phyloP scores from a whole-genome alignment of 306 rosid genomes.

The Prunus fruticosa region DNA sequence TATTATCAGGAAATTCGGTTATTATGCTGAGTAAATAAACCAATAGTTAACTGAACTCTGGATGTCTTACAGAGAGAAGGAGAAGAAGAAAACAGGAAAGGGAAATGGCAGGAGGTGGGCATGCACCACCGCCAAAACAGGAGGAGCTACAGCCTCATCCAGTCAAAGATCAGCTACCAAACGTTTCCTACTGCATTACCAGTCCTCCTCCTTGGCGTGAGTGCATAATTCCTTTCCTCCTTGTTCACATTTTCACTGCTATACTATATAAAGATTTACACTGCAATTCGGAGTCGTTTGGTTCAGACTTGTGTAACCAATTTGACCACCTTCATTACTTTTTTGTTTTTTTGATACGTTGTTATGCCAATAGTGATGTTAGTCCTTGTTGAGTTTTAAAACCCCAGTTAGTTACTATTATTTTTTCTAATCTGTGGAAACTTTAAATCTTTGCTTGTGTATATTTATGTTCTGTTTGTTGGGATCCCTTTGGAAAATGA shows the following conservation, averaged over 20 bases:
- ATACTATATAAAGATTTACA: neutral
- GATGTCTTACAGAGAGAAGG: slow-evolving; percentile 16
- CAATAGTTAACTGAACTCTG: neutral
- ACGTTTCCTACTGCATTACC: slow-evolving; percentile 81
- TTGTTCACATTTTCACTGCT: slow-evolving; percentile 3
- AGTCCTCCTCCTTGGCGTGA: slow-evolving; percentile 99
- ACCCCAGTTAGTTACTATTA: no score
- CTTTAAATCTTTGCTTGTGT: neutral
- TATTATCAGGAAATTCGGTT: slow-evolving; percentile 2
- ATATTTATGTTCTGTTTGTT: neutral
- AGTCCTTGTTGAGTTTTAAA: neutral
- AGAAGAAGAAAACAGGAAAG: slow-evolving; percentile 4
- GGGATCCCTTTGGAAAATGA: neutral
- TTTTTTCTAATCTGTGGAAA: neutral
- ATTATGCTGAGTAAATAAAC: neutral
- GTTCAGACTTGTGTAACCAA: no score
- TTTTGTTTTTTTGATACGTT: neutral
- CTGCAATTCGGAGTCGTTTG: neutral
- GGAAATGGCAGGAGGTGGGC: slow-evolving; percentile 61
- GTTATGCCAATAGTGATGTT: neutral
- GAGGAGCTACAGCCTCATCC: slow-evolving; percentile 94
- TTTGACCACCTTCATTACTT: no score
- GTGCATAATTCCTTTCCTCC: slow-evolving; percentile 24
- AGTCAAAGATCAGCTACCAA: slow-evolving; percentile 79
- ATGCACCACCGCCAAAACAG: slow-evolving; percentile 83